Conservation (phyloP, 2,329 filamentous ascomycete genomes). For the Fusarium irregulare region DNA sequence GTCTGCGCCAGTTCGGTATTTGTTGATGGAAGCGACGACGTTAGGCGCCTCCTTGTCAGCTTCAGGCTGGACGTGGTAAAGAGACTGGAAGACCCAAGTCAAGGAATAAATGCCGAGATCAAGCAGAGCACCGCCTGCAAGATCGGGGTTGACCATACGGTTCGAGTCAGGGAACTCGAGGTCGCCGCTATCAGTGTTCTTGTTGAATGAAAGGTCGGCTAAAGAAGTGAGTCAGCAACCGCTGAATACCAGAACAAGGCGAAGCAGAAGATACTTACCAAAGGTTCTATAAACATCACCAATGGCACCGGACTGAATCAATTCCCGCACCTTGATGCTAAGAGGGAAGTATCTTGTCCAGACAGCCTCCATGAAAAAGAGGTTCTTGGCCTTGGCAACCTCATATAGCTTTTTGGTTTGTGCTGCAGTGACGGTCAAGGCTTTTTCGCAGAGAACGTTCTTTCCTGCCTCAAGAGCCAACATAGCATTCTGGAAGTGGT, state of each 20-base stretch:
- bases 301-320: constrained; percentile 66
- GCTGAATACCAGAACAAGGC: not conserved
- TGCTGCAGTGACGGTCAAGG: constrained; percentile 84
- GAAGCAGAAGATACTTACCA: constrained; percentile 51
- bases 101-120: constrained; percentile 90
- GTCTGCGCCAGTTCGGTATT: constrained; percentile 80
- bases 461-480: constrained; percentile 86
- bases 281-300: constrained; percentile 71
- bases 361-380: constrained; percentile 87
- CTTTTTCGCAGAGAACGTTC: constrained; percentile 91
- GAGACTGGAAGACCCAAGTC: constrained; percentile 90
- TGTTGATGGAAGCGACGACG: constrained; percentile 76
- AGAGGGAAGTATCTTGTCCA: constrained; percentile 92
- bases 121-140: constrained; percentile 84
- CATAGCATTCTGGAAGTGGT: constrained; percentile 92
- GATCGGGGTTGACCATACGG: constrained; percentile 83
- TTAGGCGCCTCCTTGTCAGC: constrained; percentile 74
- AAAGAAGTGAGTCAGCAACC: constrained; percentile 15
- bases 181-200: constrained; percentile 66
- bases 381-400: constrained; percentile 76
- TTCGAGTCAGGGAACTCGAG: constrained; percentile 70
- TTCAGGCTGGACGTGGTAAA: constrained; percentile 82
- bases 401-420: constrained; percentile 79
- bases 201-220: constrained; percentile 72
- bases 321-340: constrained; percentile 77